Percentiles rank a stretch among this genome's conserved stretches.
These are phyloP conservation scores for Ustilago bromivora DNA, from an alignment of 1,284 basidiomycete genomes.

Conservation along the genomic window DNA sequence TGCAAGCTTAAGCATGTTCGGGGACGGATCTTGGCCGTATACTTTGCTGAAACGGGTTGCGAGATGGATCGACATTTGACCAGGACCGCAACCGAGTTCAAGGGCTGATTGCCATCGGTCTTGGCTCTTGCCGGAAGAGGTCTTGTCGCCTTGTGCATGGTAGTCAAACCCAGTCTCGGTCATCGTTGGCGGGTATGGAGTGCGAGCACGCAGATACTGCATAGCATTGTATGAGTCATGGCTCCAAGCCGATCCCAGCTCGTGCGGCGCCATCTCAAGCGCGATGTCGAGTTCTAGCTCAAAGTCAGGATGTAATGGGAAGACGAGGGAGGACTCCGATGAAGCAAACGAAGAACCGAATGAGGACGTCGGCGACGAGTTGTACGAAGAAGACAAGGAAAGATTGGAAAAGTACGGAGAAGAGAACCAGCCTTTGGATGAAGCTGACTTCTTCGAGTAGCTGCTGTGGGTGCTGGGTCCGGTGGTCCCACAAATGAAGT, in stretches of 20 bases:
- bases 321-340: slow-evolving; percentile 25
- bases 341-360: slow-evolving; percentile 18
- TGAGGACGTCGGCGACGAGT: not conserved
- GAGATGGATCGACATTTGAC: slow-evolving; percentile 49
- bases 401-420: slow-evolving; percentile 16
- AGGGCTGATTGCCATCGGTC: slow-evolving; percentile 41
- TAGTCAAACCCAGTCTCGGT: slow-evolving; percentile 41
- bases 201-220: slow-evolving; percentile 45
- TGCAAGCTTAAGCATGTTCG: slow-evolving; percentile 50
- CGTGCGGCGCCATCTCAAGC: slow-evolving; percentile 42
- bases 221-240: slow-evolving; percentile 43
- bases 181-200: slow-evolving; percentile 48
- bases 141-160: slow-evolving; percentile 25
- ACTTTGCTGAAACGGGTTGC: slow-evolving; percentile 42
- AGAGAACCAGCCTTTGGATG: slow-evolving; percentile 15
- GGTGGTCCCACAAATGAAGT: not conserved
- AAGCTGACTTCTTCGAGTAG: not conserved
- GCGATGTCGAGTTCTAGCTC: slow-evolving; percentile 49
- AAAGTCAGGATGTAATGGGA: slow-evolving; percentile 33
- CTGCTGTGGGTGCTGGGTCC: not conserved
- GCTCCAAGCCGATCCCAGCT: slow-evolving; percentile 44
- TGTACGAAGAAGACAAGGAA: slow-evolving; percentile 7
- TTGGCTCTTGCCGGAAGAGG: not conserved
- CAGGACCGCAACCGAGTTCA: slow-evolving; percentile 50
- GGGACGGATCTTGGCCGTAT: slow-evolving; percentile 40